Base-by-base conservation (phyloP, 2,329 filamentous ascomycete species). In the Pseudogymnoascus sp. region DNA sequence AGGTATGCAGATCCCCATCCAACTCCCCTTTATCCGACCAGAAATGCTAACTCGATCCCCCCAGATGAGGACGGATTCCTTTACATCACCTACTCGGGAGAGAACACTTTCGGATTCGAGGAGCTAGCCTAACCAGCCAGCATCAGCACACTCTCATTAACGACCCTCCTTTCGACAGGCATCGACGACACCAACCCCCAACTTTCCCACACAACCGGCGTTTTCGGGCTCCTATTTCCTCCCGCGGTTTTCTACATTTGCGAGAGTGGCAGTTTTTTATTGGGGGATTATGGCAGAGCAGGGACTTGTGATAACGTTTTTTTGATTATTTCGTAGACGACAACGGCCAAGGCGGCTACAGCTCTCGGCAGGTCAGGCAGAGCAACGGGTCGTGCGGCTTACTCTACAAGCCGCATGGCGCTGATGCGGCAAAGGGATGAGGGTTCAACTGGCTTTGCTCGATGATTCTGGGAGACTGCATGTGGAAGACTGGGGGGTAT, bases 51-150 rank as follows among this genome's bases (percentile, higher is more conserved):
- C 51, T 57, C 51, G 51, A 21, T 31, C n/a, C 25, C 51, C 25
- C 25, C 28, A 57, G 86, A 89, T 70, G 73, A 89, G 76, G 86
- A 89, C 73, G 85, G 85, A 81, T 88, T 98, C 83, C 85, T 99
- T 66, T 99, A 99, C 83, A 99, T 99, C 81, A 98, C 93, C 73
- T 96, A 96, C 84, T 98, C 93, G 61, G 95, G 95, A 80, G 95
- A 98, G 86, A 99, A 98, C 85, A 99, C 95, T 63, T 99, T 99
- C 75, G 95, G 95, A 75, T 77, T 77, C 67, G 75, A 81, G 73
- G 74, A 74, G 65, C 51, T 57, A 34, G 48, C 61, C 25, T 64
- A 66, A 37, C 39, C 23, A 31, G 34, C 28, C 19, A 6, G 31
- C 61, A 23, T 16, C 60, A 23, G 1, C 19, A 37, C 60, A 39